Base-by-base conservation (phyloP, 139 green algal species). In the Picochlorum sp. region DNA sequence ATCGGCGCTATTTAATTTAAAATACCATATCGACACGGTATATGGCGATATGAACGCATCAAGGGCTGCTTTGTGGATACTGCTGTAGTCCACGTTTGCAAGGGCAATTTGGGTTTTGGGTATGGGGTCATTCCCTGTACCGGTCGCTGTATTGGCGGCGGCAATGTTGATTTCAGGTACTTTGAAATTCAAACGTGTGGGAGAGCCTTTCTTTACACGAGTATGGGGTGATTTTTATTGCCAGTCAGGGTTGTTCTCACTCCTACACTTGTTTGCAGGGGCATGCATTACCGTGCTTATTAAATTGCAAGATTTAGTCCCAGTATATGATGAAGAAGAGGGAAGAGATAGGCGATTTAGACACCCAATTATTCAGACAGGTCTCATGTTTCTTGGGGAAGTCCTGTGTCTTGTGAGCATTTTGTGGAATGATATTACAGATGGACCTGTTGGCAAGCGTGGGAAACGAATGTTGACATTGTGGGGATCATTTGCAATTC, bases 281-380 rank as follows among this genome's bases (percentile, higher is more conserved):
- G 81, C 73, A 6, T 77, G 95, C 45, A 95, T 94, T 71, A 96
- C 88, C 1, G 85, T 96, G 1, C 74, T 75, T 24, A 91, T 77
- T 5, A 95, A 96, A 60, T 83, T 85, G 18, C 85, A 93, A 76
- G 87, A 95, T 59, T 69, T 82, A 23, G 78, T 75, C 2, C 72
- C 88, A 3, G 73, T 87, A 24, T 78, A 78, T 4, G 30, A 58
- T 0, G 69, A 63, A 1, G 50, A 44, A 3, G 58, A 81, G 67
- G 83, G 83, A 23, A 70, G 62, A 21, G 49, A 72, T 3, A 2
- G 81, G 3, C 61, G 45, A 11, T 95, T 94, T 71, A 78, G 85
- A 23, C 87, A 94, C 59, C 86, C 85, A 4, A 81, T 73, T 7
- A 60, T 93, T 13, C 87, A 95, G 62, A 80, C 71, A 45, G 79